Evolutionary conservation across 176 grass and related monocot species (phyloP).

Genomic region (Carex scoparia): DNA sequence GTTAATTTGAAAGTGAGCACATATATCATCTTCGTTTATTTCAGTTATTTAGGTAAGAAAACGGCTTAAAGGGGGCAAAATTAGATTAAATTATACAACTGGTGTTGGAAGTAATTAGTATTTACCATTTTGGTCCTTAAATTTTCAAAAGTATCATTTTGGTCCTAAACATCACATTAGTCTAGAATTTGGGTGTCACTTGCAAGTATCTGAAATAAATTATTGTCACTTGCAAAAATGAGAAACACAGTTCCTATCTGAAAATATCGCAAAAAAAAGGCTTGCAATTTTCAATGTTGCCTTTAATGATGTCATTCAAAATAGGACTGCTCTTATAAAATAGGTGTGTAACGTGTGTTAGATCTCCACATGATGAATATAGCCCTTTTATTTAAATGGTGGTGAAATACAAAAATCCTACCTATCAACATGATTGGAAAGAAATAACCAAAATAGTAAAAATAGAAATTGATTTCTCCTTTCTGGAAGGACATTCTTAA

Average conservation of each 20-base stretch:
- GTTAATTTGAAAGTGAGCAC: neutral
- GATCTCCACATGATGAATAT: too few relatives aligned
- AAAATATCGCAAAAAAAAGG: neutral
- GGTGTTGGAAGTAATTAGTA: neutral
- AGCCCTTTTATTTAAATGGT: too few relatives aligned
- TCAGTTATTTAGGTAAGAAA: neutral
- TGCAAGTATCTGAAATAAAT: neutral
- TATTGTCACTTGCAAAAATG: neutral
- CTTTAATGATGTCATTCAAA: neutral
- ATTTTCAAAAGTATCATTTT: neutral
- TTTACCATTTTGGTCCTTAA: neutral
- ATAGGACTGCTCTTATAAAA: neutral
- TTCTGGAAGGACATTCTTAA: too few relatives aligned
- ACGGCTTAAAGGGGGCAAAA: neutral
- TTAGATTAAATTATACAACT: neutral
- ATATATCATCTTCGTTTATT: neutral
- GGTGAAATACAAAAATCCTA: too few relatives aligned
- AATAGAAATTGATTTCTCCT: too few relatives aligned
- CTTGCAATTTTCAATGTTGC: neutral
- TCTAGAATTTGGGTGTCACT: neutral
- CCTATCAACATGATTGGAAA: too few relatives aligned
- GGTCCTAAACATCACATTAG: neutral
- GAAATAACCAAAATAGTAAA: too few relatives aligned
- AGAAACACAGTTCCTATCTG: neutral
- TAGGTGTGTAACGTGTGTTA: too few relatives aligned